These are phyloP conservation scores for Colletotrichum navitas DNA, from an alignment of 2,329 filamentous ascomycete species.

Conservation along the genomic window DNA sequence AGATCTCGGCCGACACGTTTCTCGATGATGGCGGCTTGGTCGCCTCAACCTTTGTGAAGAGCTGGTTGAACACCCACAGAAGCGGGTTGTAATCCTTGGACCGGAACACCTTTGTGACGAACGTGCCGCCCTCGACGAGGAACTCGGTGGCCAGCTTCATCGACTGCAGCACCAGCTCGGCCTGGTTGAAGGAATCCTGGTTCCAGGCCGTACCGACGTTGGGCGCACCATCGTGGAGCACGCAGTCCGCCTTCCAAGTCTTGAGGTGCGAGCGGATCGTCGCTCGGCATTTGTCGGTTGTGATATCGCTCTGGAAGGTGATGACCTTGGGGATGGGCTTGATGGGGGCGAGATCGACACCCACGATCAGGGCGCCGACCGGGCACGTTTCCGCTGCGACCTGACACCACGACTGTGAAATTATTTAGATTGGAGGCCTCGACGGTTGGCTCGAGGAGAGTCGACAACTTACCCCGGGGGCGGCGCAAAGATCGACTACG, in stretches of 20 bases:
- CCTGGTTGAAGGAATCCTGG: constrained; percentile 98
- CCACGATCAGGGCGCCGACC: constrained; percentile 87
- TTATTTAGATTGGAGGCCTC: not conserved
- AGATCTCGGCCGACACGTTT: constrained; percentile 98
- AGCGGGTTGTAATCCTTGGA: constrained; percentile 97
- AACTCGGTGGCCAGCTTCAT: constrained; percentile 97
- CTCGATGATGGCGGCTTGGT: constrained; percentile 96
- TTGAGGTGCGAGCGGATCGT: constrained; percentile 92
- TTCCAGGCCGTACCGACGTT: constrained; percentile 99
- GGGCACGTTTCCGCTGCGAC: constrained; percentile 97
- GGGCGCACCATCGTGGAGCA: constrained; percentile 95
- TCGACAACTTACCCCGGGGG: constrained; percentile 78
- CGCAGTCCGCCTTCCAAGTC: constrained; percentile 95
- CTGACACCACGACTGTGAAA: constrained; percentile 86
- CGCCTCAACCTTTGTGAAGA: constrained; percentile 95
- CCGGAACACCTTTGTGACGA: constrained; percentile 97
- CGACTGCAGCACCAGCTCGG: constrained; percentile 89
- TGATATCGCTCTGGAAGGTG: constrained; percentile 97
- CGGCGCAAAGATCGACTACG: constrained; percentile 95
- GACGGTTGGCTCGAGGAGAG: constrained; percentile 10
- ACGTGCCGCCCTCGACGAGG: constrained; percentile 86
- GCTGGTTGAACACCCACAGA: constrained; percentile 97
- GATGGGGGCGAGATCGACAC: constrained; percentile 94
- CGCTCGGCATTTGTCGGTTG: constrained; percentile 93
- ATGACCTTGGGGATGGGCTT: constrained; percentile 95